Evolutionary conservation across 805 yeast species (phyloP), one percentile per base, ranked within the genome.

Genomic region (Sugiyamaella chiloensis): DNA sequence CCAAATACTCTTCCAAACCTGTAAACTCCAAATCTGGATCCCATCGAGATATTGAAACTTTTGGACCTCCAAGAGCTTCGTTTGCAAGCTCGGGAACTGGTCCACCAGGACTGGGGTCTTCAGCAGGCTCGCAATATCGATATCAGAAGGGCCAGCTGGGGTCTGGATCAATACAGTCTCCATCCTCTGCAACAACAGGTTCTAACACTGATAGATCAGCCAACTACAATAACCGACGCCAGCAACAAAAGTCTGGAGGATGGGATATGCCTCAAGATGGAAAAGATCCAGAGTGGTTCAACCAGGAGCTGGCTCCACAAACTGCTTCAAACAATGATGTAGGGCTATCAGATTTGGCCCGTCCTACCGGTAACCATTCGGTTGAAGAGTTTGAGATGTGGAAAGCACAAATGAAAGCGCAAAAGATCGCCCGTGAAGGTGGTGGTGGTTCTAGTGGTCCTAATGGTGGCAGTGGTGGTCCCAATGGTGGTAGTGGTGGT

Each of bases 361-460:
- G 11, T 8, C 11, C 29, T 8, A 34, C 47, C n/a, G 32, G 26
- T 4, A 47, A 49, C 24, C 58, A 55, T 29, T 58, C 65, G 2
- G 53, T 58, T n/a, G 53, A 56, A 39, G 64, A 60, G 27, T 60
- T 62, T 51, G 62, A 62, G 42, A 56, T 58, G 17, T 62, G 66
- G 66, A 62, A 59, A 40, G 63, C 60, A 1, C 51, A 50, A 32
- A 60, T 57, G 64, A 55, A 52, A 29, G 60, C 60, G 5, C 47
- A 51, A 19, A 58, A 56, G 17, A 43, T 48, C 36, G 47, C 52
- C 16, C 42, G 52, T 26, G 48, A 50, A 8, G 63, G 59, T 48
- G 12, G 60, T 55, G 9, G 50, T 41, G 31, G 52, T 43, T 12
- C n/a, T n/a, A n/a, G n/a, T n/a, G n/a, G n/a, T n/a, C n/a, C n/a